Evolutionary conservation across 2,329 filamentous ascomycete genomes (phyloP).

Genomic region (Nothophoma quercina): DNA sequence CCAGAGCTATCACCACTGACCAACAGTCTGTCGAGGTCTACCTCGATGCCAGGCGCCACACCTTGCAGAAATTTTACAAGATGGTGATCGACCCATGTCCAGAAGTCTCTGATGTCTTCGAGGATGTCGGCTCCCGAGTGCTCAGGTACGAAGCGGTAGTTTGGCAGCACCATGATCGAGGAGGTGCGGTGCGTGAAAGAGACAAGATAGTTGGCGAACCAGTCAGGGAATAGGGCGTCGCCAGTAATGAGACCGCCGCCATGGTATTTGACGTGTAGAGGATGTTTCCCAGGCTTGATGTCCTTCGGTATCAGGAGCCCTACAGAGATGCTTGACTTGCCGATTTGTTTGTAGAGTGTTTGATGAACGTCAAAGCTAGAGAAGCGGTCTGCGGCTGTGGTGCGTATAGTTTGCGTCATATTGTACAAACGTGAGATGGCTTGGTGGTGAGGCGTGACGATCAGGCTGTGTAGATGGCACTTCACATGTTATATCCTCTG

Average conservation of each 20-base stretch:
- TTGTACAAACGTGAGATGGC: too few species aligned
- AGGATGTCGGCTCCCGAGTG: slow-evolving; percentile 52
- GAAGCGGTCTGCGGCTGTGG: slow-evolving; percentile 27
- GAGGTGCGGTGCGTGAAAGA: slow-evolving; percentile 43
- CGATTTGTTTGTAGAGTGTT: slow-evolving; percentile 46
- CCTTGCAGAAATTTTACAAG: slow-evolving; percentile 10
- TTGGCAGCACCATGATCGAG: slow-evolving; percentile 54
- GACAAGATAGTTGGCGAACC: slow-evolving; percentile 33
- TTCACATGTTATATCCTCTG: too few species aligned
- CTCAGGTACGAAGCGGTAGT: slow-evolving; percentile 59
- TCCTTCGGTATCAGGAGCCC: slow-evolving; percentile 46
- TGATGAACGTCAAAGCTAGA: slow-evolving; percentile 44
- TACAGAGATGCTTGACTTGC: slow-evolving; percentile 33
- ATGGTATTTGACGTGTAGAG: slow-evolving; percentile 50
- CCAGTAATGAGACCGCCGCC: slow-evolving; percentile 46
- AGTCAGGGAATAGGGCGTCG: slow-evolving; percentile 18
- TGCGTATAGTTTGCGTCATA: neutral
- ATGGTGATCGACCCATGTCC: slow-evolving; percentile 50
- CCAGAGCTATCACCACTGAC: slow-evolving; percentile 40
- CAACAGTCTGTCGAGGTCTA: slow-evolving; percentile 25
- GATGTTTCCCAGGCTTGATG: slow-evolving; percentile 18
- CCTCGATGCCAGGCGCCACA: slow-evolving; percentile 3
- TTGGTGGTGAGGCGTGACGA: too few species aligned
- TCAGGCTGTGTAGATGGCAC: too few species aligned
- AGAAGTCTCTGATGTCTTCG: slow-evolving; percentile 55